Evolutionary conservation across 2,329 filamentous ascomycete genomes (phyloP), one percentile per base, ranked within the genome.

Genomic region (Fusarium pseudocircinatum): DNA sequence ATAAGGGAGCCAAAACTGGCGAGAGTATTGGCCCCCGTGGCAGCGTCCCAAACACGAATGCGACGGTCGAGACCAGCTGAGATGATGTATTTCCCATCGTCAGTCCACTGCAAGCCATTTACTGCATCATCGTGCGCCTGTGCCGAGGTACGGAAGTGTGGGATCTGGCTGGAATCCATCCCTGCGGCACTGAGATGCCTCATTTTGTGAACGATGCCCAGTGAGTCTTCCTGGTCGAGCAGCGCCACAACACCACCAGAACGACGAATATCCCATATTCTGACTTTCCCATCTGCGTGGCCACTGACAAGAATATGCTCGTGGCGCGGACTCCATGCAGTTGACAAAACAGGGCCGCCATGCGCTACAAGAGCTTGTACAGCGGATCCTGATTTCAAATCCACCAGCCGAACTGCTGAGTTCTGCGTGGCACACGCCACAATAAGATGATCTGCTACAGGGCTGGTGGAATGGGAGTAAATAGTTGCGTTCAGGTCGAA

Each of bases 341-440:
- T 86, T 1, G 91, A 89, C 10, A 94, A 83, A 2, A 94, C 87
- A 10, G 91, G 90, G 0, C 90, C 91, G 42, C 89, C 88, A 71
- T 93, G 91, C 0, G 92, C 91, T 4, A 92, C 87, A 36, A 95
- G 85, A 3, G 91, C 90, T 78, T 95, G 93, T 4, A 93, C 91
- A 53, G 83, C 81, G 22, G 94, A 89, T 6, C 94, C 94, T 2
- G 95, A 95, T 59, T 93, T 92, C 39, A 98, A 86, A 79, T 98
- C 96, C 11, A 98, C 90, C 12, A 98, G 88, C 22, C 95, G 91
- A 20, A 97, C 93, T 32, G 93, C 88, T 12, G 94, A 94, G 79
- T 96, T 91, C 72, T 97, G 94, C 1, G 95, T 97, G 2, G 93
- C 95, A 78, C 94, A 96, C 15, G 96, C 95, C 15, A 98, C 93